Percentiles rank a stretch among this genome's conserved stretches.
Evolutionary conservation across 495 filamentous ascomycete species (phyloP).

Genomic region (Cercophora sp.): DNA sequence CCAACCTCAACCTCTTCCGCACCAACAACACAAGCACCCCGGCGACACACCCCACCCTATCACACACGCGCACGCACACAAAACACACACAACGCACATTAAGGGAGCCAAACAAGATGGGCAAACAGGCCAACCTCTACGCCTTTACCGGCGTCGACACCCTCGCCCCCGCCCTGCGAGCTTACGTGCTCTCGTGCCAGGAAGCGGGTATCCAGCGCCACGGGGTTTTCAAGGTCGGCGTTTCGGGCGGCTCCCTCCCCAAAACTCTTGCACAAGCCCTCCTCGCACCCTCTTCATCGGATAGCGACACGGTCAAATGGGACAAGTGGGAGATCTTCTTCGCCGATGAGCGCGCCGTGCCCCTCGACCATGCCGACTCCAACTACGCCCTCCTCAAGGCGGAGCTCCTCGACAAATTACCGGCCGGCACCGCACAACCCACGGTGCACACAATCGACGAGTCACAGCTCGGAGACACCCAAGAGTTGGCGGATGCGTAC

Average conservation of each 20-base stretch:
- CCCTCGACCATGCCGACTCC: slow-evolving; percentile 86
- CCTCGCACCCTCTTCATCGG: slow-evolving; percentile 58
- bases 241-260: slow-evolving; percentile 93
- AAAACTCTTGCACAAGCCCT: slow-evolving; percentile 77
- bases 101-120: no score
- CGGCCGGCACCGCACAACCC: slow-evolving; percentile 58
- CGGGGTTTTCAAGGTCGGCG: slow-evolving; percentile 78
- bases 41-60: slow-evolving; percentile 25
- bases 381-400: slow-evolving; percentile 87
- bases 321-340: slow-evolving; percentile 97
- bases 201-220: slow-evolving; percentile 75
- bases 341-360: slow-evolving; percentile 92
- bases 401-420: slow-evolving; percentile 84
- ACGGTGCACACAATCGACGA: slow-evolving; percentile 74
- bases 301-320: slow-evolving; percentile 66
- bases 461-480: slow-evolving; percentile 68
- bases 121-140: slow-evolving; percentile 78
- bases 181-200: slow-evolving; percentile 77
- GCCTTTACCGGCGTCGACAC: slow-evolving; percentile 63
- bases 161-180: slow-evolving; percentile 69
- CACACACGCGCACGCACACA: no score
- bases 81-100: no score
- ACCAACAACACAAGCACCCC: neutral
- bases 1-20: neutral
- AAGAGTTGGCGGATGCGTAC: slow-evolving; percentile 91